Conservation (phyloP, 371 early-diverging fungal species). For the Mucor velutinosus region DNA sequence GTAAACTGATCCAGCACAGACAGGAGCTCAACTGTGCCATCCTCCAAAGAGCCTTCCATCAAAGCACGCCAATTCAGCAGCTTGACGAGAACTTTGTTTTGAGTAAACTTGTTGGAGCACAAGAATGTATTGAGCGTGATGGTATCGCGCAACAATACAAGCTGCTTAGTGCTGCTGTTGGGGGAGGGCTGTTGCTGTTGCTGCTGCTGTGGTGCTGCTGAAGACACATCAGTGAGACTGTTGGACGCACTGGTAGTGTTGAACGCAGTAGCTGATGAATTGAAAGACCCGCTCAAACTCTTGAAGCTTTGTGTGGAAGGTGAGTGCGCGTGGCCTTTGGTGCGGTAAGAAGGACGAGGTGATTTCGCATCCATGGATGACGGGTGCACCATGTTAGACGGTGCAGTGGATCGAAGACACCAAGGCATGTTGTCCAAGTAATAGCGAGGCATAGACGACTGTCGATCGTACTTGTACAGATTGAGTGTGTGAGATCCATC, state of each 20-base stretch:
- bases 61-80: conserved; percentile 64
- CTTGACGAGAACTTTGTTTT: conserved; percentile 64
- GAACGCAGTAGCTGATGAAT: conserved; percentile 16
- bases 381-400: conserved; percentile 35
- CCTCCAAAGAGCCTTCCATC: conserved; percentile 14
- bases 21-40: conserved; percentile 43
- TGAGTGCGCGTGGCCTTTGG: conserved; percentile 19
- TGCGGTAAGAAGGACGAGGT: background rate
- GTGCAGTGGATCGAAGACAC: conserved; percentile 41
- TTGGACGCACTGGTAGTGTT: conserved; percentile 3
- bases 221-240: conserved; percentile 5
- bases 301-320: conserved; percentile 29
- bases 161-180: conserved; percentile 30
- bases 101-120: conserved; percentile 71
- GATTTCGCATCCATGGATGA: background rate
- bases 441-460: conserved; percentile 34
- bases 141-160: conserved; percentile 52
- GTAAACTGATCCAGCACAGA: conserved; percentile 63
- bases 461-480: conserved; percentile 70
- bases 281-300: conserved; percentile 21
- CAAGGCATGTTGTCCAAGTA: conserved; percentile 53
- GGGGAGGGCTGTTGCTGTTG: conserved; percentile 1
- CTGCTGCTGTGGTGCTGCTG: background rate
- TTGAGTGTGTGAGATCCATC: conserved; percentile 64
- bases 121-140: conserved; percentile 57